Evolutionary conservation across 2,329 filamentous ascomycete genomes (phyloP), one percentile per base, ranked within the genome.

Genomic region (Beauveria pseudobassiana): DNA sequence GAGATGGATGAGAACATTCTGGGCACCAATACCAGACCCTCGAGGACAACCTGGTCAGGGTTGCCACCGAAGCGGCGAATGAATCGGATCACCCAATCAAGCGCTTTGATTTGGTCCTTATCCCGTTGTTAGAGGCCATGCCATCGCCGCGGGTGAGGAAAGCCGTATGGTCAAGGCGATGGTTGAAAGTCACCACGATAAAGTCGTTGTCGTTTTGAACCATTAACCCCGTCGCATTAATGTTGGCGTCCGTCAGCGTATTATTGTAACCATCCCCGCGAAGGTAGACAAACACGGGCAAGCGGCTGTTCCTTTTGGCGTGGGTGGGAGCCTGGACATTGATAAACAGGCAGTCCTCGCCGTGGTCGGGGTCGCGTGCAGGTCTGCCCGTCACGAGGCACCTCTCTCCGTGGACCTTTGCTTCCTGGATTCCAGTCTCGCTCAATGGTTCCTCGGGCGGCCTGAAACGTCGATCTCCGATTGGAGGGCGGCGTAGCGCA

Each of bases 131-230:
- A 42, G 86, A 69, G 62, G 80, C 82, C 3, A 83, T 81, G 65
- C 65, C 68, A 66, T 87, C 81, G 18, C 81, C 74, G 61, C 84
- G 78, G 1, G 84, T 82, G 14, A 93, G 77, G 77, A 69, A 92
- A 93, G 0, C 90, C 89, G 66, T 86, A 91, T 0, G 83, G 81
- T 0, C 89, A 12, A 93, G 87, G 5, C 90, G 85, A 70, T 93
- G 92, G 73, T 91, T 92, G 73, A 90, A 82, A 10, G 80, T 87
- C 2, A 93, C 87, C 0, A 91, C 83, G 0, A 93, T 75, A 28
- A 91, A 86, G 62, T 82, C 75, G 43, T 79, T 77, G 20, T 83
- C 82, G 0, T 85, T 86, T 34, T 78, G 70, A 30, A 87, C 77
- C 38, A 75, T 70, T n/a, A 92, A 72, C 0, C 81, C 83, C 1